Base-by-base conservation (phyloP, 2,329 filamentous ascomycete species). In the Mycocentrospora acerina region DNA sequence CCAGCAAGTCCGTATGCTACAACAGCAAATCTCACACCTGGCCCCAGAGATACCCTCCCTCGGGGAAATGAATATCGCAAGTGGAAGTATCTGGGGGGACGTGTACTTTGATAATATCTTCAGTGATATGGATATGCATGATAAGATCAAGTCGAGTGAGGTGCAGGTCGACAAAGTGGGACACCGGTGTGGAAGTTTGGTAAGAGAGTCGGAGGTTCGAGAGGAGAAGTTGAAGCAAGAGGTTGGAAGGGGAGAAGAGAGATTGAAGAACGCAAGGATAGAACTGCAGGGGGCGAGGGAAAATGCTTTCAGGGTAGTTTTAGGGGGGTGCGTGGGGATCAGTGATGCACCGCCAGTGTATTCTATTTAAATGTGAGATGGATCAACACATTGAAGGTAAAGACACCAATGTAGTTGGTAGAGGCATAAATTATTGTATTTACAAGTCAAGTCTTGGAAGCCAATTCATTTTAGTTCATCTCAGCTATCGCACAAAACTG, bases 91-190 rank as follows among this genome's bases (percentile, higher is more conserved):
- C 11, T 68, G 79, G 57, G 66, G 65, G 7, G 76, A 80, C 42
- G 66, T 80, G 2, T 65, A 79, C n/a, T 79, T 79, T 48, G 74
- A 80, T 50, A 79, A 78, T 33, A 71, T 78, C 40, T 76, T 77
- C 50, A 70, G 68, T 7, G 76, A 80, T 40, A 71, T 75, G 64
- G 67, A 68, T 3, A 77, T 79, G 56, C 75, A 76, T 44, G 67
- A 76, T 10, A 70, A 77, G 57, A 75, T 81, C 42, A 72, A 76
- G 50, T 55, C 65, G 12, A 73, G 69, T 3, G 61, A 66, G 27
- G 37, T 36, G 17, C 65, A 73, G 36, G 41, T 64, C 7, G 41
- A 57, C 11, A 34, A 33, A 2, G 62, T 53, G 15, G 39, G 46
- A 3, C 36, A 49, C 11, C 46, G 37, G 14, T 53, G 54, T 42